phyloP scores from a whole-genome alignment of 2,329 filamentous ascomycete genomes.

The Nemania serpens region DNA sequence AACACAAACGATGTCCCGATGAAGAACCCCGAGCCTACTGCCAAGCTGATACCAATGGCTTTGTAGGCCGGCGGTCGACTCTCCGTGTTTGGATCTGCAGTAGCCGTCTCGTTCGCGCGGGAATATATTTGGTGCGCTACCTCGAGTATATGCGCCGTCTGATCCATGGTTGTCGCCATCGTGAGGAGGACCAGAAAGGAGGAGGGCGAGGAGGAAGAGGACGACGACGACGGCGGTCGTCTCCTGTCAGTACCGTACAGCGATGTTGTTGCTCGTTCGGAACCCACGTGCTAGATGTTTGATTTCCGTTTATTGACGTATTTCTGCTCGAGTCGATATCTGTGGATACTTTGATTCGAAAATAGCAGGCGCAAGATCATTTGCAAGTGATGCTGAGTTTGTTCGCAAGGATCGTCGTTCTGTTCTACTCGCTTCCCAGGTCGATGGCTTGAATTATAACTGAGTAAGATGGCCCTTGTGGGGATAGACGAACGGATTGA shows the following conservation, averaged over 20 bases:
- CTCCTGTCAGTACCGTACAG: slow-evolving; percentile 11
- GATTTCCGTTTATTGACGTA: background rate
- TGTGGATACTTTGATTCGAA: background rate
- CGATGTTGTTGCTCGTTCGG: background rate
- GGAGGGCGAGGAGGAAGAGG: background rate
- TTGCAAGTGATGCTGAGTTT: background rate
- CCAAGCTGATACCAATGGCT: slow-evolving; percentile 81
- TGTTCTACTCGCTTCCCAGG: background rate
- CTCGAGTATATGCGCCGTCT: slow-evolving; percentile 43
- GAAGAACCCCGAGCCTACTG: slow-evolving; percentile 85
- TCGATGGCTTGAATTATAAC: background rate
- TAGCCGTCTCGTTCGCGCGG: slow-evolving; percentile 46
- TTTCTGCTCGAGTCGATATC: background rate
- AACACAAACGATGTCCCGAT: slow-evolving; percentile 95
- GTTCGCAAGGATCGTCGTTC: background rate
- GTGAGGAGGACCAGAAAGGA: background rate
- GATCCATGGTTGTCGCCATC: slow-evolving; percentile 43
- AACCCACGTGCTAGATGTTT: background rate
- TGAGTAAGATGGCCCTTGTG: too few relatives aligned
- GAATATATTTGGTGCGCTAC: slow-evolving; percentile 46
- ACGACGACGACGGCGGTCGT: slow-evolving; percentile 13
- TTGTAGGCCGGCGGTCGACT: slow-evolving; percentile 69
- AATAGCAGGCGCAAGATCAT: background rate
- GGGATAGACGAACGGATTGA: too few relatives aligned
- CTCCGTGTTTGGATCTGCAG: slow-evolving; percentile 36